Evolutionary conservation across 768 basidiomycete species (phyloP).

Genomic region (Termitomyces sp.): DNA sequence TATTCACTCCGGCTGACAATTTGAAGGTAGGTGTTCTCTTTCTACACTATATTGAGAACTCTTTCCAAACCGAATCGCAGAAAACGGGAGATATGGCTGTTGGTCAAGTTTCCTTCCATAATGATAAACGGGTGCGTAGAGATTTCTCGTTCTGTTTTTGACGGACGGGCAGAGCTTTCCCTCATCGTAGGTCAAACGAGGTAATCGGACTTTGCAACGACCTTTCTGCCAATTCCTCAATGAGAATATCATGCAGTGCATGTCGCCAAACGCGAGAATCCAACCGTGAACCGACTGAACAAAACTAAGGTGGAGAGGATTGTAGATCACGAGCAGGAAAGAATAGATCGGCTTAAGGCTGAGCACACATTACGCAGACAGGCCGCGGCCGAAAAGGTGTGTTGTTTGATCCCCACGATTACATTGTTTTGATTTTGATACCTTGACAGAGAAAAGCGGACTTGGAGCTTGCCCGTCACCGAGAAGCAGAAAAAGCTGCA

Average conservation of each 20-base stretch:
- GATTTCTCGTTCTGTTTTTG: neutral
- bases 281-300: constrained; percentile 86
- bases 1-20: constrained; percentile 91
- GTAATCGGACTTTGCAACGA: constrained; percentile 28
- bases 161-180: neutral
- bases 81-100: constrained; percentile 99
- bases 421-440: neutral
- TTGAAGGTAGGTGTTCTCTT: constrained; percentile 58
- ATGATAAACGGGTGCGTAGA: constrained; percentile 67
- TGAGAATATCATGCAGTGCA: constrained; percentile 45
- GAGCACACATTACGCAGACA: constrained; percentile 63
- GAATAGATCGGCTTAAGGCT: constrained; percentile 71
- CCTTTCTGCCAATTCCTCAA: neutral
- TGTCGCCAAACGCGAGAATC: constrained; percentile 76
- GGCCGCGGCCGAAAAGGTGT: constrained; percentile 64
- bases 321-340: constrained; percentile 90
- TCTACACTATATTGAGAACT: neutral
- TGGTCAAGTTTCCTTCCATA: constrained; percentile 93
- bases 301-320: constrained; percentile 84
- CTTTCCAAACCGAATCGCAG: constrained; percentile 28
- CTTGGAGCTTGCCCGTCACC: constrained; percentile 59
- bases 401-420: neutral
- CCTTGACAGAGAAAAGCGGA: constrained; percentile 69
- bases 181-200: constrained; percentile 64
- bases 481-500: constrained; percentile 85